Conservation (phyloP, 768 basidiomycete genomes). For the Boletus subparvulus region DNA sequence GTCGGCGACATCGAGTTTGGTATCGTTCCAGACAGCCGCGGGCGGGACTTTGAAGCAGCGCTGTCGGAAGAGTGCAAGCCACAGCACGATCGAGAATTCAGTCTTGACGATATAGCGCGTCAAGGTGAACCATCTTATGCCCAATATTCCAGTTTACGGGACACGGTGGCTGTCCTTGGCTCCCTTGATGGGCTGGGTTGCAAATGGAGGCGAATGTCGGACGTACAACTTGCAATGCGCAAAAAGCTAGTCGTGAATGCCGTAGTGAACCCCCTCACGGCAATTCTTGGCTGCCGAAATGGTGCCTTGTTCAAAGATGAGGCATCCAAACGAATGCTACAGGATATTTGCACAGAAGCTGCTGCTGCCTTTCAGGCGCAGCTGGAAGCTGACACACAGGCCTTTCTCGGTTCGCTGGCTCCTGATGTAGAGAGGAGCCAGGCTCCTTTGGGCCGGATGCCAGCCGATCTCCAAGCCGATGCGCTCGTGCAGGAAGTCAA, state of each 20-base stretch:
- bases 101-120: slow-evolving; percentile 52
- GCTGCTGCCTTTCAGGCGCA: slow-evolving; percentile 56
- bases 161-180: slow-evolving; percentile 65
- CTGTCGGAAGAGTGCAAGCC: slow-evolving; percentile 30
- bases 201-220: slow-evolving; percentile 62
- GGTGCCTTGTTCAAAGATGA: slow-evolving; percentile 60
- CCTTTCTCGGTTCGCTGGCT: slow-evolving; percentile 25
- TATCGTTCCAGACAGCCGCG: slow-evolving; percentile 65
- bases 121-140: slow-evolving; percentile 34
- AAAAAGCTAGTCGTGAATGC: slow-evolving; percentile 82
- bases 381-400: slow-evolving; percentile 39
- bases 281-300: slow-evolving; percentile 76
- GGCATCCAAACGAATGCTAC: slow-evolving; percentile 45
- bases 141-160: slow-evolving; percentile 60
- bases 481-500: slow-evolving; percentile 57
- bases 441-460: slow-evolving; percentile 39
- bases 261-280: slow-evolving; percentile 83
- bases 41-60: slow-evolving; percentile 23
- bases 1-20: slow-evolving; percentile 16
- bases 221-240: slow-evolving; percentile 68
- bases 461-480: slow-evolving; percentile 43
- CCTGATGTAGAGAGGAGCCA: slow-evolving; percentile 23
- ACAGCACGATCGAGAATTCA: slow-evolving; percentile 40
- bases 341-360: slow-evolving; percentile 70
- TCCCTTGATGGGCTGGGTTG: slow-evolving; percentile 55